Evolutionary conservation across 495 filamentous ascomycete genomes (phyloP), one percentile per base, ranked within the genome.

Genomic region (Cercophora samala): DNA sequence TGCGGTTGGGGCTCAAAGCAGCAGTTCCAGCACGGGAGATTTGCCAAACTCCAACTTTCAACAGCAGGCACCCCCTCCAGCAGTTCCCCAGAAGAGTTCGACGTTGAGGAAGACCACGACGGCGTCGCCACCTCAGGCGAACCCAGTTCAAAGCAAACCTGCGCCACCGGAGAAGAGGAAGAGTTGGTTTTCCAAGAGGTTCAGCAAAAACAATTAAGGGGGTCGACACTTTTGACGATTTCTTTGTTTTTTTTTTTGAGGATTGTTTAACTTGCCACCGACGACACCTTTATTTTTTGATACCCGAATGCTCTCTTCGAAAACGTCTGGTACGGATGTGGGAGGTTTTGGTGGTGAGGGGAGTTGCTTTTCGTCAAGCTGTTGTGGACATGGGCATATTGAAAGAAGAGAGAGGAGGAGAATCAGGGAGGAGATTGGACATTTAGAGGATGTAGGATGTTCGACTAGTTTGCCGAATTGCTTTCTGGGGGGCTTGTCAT

Each of bases 151-250:
- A 72, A 74, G 73, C 55, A 76, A 73, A 63, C 75, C 81, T 29
- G 69, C 79, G 58, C 69, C 74, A 63, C 80, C 68, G 26, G 88
- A 93, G 66, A 96, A 96, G 82, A 83, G 89, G 65, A 93, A 91
- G 83, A 92, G 91, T 73, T 97, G 93, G 93, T 88, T 97, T 65
- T 87, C 90, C 74, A 86, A 86, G 62, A 83, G 89, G 19, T 95
- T 96, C 75, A 94, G 88, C 83, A 93, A 88, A 76, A 74, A 80
- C 5, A 83, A 78, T 29, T 82, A 76, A 19, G 25, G 53, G 26
- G 26, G 11, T 62, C 19, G 24, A 18, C 26, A 29, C 22, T 21
- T 58, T 58, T 46, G 37, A 66, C 29, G 26, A 25, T 32, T 55
- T 26, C 58, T 5, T 37, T 66, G n/a, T 32, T 55, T 26, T 46